Evolutionary conservation across 805 yeast genomes (phyloP).

Genomic region (Saccharomycopsis sp.): DNA sequence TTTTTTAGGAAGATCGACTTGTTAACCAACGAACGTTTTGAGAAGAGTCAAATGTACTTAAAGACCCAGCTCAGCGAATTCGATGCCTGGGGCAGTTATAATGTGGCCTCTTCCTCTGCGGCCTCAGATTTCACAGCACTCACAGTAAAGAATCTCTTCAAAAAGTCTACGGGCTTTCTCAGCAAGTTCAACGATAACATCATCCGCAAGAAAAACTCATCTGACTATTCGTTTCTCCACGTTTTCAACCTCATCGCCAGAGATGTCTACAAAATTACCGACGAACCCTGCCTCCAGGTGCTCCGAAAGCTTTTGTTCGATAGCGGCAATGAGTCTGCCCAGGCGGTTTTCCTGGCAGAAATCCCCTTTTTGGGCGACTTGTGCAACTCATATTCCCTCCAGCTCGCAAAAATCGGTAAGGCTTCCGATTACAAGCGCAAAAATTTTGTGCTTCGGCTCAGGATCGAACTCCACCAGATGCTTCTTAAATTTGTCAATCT

Average conservation of each 20-base stretch:
- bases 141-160: not conserved
- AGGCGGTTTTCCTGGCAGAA: not conserved
- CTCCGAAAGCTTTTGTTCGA: not conserved
- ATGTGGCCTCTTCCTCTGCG: not conserved
- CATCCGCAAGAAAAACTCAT: not conserved
- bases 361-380: slow-evolving; percentile 1
- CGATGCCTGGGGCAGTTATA: not conserved
- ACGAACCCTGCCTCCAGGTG: not conserved
- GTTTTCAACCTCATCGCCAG: not conserved
- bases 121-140: not conserved
- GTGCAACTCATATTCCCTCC: slow-evolving; percentile 60
- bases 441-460: slow-evolving; percentile 59
- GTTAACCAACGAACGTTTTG: slow-evolving; percentile 1
- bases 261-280: not conserved
- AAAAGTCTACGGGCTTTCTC: not conserved
- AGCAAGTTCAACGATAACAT: slow-evolving; percentile 3
- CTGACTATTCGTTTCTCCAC: not conserved
- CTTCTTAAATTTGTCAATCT: slow-evolving; percentile 56
- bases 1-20: slow-evolving; percentile 9
- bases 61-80: not conserved
- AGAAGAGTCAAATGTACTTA: not conserved
- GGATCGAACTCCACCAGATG: slow-evolving; percentile 81
- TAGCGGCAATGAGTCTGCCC: not conserved
- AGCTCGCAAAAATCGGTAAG: slow-evolving; percentile 75
- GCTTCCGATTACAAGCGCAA: slow-evolving; percentile 79